Percentiles rank a stretch among this genome's conserved stretches.
phyloP scores from a whole-genome alignment of 148 eudicot genomes.

The Oxyria digyna region DNA sequence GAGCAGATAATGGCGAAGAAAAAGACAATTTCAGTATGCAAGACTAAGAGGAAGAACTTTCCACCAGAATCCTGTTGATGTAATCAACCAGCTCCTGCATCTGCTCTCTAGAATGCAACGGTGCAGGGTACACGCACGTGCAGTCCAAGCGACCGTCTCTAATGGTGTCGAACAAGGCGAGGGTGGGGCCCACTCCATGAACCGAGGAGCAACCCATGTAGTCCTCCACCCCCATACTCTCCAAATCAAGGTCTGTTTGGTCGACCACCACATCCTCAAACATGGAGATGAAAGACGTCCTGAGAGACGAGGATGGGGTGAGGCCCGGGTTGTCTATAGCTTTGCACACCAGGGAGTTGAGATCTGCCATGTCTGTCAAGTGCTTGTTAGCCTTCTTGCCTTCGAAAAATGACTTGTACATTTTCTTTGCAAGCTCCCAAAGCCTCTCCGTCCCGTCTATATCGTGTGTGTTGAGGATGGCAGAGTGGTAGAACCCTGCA shows the following conservation, averaged over 20 bases:
- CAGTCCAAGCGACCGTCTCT: conserved; percentile 64
- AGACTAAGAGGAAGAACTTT: conserved; percentile 15
- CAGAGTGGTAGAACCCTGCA: conserved; percentile 87
- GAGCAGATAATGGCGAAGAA: too few relatives aligned
- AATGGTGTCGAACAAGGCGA: conserved; percentile 66
- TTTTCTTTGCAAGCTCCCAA: conserved; percentile 65
- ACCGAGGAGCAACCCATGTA: conserved; percentile 69
- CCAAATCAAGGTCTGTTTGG: conserved; percentile 13
- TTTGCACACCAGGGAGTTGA: conserved; percentile 80
- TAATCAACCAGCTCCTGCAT: conserved; percentile 55
- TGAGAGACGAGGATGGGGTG: conserved; percentile 70
- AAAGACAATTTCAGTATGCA: too few relatives aligned
- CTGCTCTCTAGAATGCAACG: conserved; percentile 75
- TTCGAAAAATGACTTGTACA: conserved; percentile 32
- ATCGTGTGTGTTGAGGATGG: conserved; percentile 67
- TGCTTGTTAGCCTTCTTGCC: conserved; percentile 65
- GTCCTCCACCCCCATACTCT: conserved; percentile 47
- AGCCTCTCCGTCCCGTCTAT: conserved; percentile 51
- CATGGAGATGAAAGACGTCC: conserved; percentile 72
- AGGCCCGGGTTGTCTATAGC: conserved; percentile 87
- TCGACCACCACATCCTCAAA: conserved; percentile 65
- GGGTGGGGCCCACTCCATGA: conserved; percentile 77
- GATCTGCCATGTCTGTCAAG: conserved; percentile 79
- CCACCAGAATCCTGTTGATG: conserved; percentile 44
- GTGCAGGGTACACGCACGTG: conserved; percentile 68